Conservation (phyloP, 495 filamentous ascomycete genomes). For the Aspergillus avenaceus region DNA sequence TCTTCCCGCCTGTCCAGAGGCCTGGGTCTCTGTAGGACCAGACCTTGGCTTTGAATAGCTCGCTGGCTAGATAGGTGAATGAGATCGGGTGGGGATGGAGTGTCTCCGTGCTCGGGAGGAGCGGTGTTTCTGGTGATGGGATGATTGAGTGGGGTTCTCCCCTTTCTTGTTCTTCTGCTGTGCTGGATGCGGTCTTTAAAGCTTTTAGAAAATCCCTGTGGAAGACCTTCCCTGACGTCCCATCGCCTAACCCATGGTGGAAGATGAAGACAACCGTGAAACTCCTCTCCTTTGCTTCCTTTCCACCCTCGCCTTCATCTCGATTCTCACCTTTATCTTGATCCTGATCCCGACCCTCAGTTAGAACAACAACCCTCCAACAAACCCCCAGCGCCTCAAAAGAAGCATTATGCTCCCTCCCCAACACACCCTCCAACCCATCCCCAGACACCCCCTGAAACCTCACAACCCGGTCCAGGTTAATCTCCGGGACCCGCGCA, state of each 20-base stretch:
- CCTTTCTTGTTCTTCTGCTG: slow-evolving; percentile 12
- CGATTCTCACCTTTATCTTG: too few species aligned
- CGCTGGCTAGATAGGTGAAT: slow-evolving; percentile 16
- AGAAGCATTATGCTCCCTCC: slow-evolving; percentile 32
- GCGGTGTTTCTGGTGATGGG: slow-evolving; percentile 20
- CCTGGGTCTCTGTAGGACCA: slow-evolving; percentile 15
- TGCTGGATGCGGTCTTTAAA: slow-evolving; percentile 9
- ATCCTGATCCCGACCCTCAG: too few species aligned
- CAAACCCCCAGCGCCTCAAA: slow-evolving; percentile 28
- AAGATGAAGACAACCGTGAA: slow-evolving; percentile 37
- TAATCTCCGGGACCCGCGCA: slow-evolving; percentile 38
- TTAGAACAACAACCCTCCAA: slow-evolving; percentile 37
- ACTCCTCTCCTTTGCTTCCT: slow-evolving; percentile 11
- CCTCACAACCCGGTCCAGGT: slow-evolving; percentile 31
- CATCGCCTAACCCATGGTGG: slow-evolving; percentile 35
- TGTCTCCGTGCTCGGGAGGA: slow-evolving; percentile 28
- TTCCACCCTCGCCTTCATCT: too few species aligned
- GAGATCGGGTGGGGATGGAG: slow-evolving; percentile 25
- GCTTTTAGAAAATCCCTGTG: slow-evolving; percentile 28
- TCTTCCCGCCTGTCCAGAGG: slow-evolving; percentile 23
- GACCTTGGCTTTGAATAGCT: slow-evolving; percentile 26
- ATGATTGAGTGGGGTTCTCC: too few species aligned
- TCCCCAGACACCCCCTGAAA: slow-evolving; percentile 21
- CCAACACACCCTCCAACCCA: slow-evolving; percentile 31
- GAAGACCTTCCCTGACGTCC: slow-evolving; percentile 32